Evolutionary conservation across 768 basidiomycete species (phyloP), one percentile per base, ranked within the genome.

Genomic region (Mycena filopes): DNA sequence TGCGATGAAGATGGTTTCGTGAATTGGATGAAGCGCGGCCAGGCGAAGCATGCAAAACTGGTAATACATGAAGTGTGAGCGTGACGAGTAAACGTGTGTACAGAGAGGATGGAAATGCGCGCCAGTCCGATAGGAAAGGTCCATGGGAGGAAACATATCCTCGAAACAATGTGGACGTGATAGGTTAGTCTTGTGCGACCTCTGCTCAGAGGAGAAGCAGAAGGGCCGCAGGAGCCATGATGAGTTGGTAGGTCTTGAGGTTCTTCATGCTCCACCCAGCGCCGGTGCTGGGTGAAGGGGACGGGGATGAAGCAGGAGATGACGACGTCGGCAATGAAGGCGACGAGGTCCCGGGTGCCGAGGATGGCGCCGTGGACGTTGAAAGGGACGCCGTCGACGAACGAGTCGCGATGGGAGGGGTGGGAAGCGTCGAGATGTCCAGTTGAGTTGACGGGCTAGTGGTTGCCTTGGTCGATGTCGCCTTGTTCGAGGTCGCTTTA

Each of bases 181-280:
- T 12, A 12, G 12, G 31, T 36, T 36, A 36, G 36, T 36, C 36
- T 36, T 36, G 36, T 31, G 25, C 18, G 16, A 18, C 13, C n/a
- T 10, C 60, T 43, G 58, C 40, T 62, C 50, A 69, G 15, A 69
- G 29, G 9, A 60, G 25, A 45, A 69, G 60, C 60, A 69, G 26
- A 49, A 69, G 47, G 43, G 43, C 55, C n/a, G 55, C 63, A 47
- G 60, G 48, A 18, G 51, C 40, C 33, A 65, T 9, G n/a, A 69
- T 1, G 15, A 65, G 36, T 41, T 55, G 60, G 21, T 51, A 45
- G 31, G 28, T 48, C 48, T 29, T 53, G 1, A 65, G 23, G 31
- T 26, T 48, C 16, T 63, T 61, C 63, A 40, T 69, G 55, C 63
- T 61, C 72, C 71, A 75, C 38, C 75, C 78, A 25, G 73, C 72